Conservation (phyloP, 768 basidiomycete genomes). For the Boletus eberwhitei region DNA sequence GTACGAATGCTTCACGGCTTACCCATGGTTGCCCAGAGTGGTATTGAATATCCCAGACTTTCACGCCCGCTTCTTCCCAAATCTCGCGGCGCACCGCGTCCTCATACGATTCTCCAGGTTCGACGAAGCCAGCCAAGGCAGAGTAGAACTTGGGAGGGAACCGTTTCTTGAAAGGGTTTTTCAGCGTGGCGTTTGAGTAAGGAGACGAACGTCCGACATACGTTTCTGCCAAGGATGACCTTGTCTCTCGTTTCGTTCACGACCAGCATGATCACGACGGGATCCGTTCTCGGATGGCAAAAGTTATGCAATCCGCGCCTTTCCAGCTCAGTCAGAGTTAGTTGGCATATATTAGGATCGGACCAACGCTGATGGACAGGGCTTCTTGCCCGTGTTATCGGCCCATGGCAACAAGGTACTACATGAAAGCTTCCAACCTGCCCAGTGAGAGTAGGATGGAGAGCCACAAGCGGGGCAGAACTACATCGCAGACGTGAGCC, state of each 20-base stretch:
- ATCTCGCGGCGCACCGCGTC: conserved; percentile 91
- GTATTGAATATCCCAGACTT: conserved; percentile 77
- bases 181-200: background rate
- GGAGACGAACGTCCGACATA: conserved; percentile 34
- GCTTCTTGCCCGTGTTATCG: conserved; percentile 56
- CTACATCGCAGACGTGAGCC: conserved; percentile 37
- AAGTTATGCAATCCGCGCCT: conserved; percentile 89
- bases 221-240: conserved; percentile 84
- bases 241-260: conserved; percentile 77
- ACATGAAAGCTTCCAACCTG: conserved; percentile 92
- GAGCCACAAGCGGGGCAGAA: conserved; percentile 90
- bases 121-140: conserved; percentile 89
- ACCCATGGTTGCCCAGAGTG: conserved; percentile 90
- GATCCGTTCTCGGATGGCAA: conserved; percentile 75
- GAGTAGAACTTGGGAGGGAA: conserved; percentile 78
- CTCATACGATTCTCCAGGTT: conserved; percentile 92
- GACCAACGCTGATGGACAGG: conserved; percentile 69
- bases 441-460: conserved; percentile 83
- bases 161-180: conserved; percentile 43
- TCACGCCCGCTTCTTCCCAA: conserved; percentile 95
- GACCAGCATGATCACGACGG: conserved; percentile 89
- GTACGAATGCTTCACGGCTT: conserved; percentile 15
- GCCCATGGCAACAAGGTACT: conserved; percentile 72
- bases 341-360: background rate
- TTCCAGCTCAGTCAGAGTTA: conserved; percentile 16